Conservation (phyloP, 495 filamentous ascomycete genomes). For the Penicillium simplicissimum region DNA sequence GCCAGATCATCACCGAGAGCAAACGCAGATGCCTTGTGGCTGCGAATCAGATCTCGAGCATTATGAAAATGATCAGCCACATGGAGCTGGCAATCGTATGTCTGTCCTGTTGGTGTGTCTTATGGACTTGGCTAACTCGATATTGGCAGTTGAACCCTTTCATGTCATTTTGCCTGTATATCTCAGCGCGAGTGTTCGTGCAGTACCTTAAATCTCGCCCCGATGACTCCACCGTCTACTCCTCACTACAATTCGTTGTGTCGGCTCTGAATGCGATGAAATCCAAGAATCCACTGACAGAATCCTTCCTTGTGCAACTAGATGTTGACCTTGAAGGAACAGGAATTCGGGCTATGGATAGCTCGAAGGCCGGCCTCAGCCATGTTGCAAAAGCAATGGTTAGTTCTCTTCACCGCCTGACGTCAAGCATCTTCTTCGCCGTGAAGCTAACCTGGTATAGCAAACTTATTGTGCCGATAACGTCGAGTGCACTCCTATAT, state of each 20-base stretch:
- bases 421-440: background rate
- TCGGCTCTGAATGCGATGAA: constrained; percentile 87
- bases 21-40: constrained; percentile 91
- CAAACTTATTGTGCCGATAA: constrained; percentile 12
- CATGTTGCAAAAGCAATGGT: constrained; percentile 19
- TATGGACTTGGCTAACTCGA: constrained; percentile 24
- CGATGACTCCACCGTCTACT: constrained; percentile 76
- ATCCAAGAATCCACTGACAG: constrained; percentile 84
- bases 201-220: constrained; percentile 90
- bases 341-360: constrained; percentile 32
- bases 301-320: constrained; percentile 92
- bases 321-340: constrained; percentile 84
- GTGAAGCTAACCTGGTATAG: constrained; percentile 15
- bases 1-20: constrained; percentile 79
- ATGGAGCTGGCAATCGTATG: constrained; percentile 81
- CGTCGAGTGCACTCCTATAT: constrained; percentile 17
- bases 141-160: constrained; percentile 85
- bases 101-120: constrained; percentile 13
- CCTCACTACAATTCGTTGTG: constrained; percentile 86
- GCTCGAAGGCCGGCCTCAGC: constrained; percentile 5
- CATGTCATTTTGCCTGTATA: constrained; percentile 93
- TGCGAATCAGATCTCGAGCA: constrained; percentile 90
- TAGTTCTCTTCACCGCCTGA: constrained; percentile 2
- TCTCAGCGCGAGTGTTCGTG: constrained; percentile 90
- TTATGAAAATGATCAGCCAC: constrained; percentile 94